Base-by-base conservation (phyloP, 2,329 filamentous ascomycete genomes). In the Trichoderma endophyticum region DNA sequence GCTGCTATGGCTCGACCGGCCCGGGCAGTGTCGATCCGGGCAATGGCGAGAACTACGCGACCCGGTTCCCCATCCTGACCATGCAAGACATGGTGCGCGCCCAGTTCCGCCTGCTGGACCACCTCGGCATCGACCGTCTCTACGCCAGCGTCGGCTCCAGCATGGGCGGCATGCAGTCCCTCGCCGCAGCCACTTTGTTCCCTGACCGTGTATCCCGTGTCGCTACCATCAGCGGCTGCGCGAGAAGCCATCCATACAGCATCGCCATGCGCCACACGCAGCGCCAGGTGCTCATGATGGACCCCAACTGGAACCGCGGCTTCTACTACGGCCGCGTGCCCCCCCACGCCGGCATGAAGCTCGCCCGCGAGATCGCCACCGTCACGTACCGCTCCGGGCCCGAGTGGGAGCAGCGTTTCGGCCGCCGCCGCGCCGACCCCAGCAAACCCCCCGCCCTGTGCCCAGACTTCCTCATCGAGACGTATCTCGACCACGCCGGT, bases 231-330 rank as follows among this genome's bases (percentile, higher is more conserved):
- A 97, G 93, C 78, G 96, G 95, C 14, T 99, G 96, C 81, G 96
- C 95, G 0, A 88, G 96, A 74, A 97, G 93, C 76, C 96, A 99
- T 80, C 96, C 96, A 0, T 99, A 99, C 84, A 97, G 95, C 81
- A 97, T 99, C 80, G 96, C 96, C 39, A 98, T 99, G 95, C 91
- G 96, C 69, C 96, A 99, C 82, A 97, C 95, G 0, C 96, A 99
- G 82, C 91, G 96, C 32, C 96, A 98, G 84, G 96, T 98, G 1
- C 88, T 99, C 62, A 98, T 99, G 95, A 98, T 98, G 92, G 96
- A 99, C 78, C 94, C 95, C 3, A 94, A 97, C 78, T 99, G 96
- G 96, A 93, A 93, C 76, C 90, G 96, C 43, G 96, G 96, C 2
- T 97, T 95, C 83, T 98, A 98, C 85, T 97, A 97, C 80, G 92